Evolutionary conservation across 23 red algal genomes (phyloP).

Genomic region (Gracilariopsis chorda): DNA sequence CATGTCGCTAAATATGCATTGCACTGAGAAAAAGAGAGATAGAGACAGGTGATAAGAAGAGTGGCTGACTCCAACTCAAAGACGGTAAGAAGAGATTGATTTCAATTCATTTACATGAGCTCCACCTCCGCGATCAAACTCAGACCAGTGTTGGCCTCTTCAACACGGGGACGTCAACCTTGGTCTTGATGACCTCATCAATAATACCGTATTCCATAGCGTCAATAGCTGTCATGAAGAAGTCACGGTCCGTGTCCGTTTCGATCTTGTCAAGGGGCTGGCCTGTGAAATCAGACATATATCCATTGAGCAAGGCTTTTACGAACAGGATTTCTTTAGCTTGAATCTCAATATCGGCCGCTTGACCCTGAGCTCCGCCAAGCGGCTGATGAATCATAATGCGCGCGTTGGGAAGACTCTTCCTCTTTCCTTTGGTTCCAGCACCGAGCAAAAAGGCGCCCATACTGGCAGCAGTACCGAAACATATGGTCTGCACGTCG

Average conservation of each 20-base stretch:
- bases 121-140: neutral
- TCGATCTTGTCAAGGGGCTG: conserved; percentile 86
- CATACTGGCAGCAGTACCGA: conserved; percentile 87
- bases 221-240: conserved; percentile 88
- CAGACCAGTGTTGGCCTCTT: conserved; percentile 55
- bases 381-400: conserved; percentile 98
- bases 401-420: conserved; percentile 83
- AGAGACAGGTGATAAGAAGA: too few relatives aligned
- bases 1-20: too few relatives aligned
- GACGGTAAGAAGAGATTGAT: too few relatives aligned
- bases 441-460: conserved; percentile 89
- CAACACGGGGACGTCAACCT: conserved; percentile 54
- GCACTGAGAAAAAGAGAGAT: too few relatives aligned
- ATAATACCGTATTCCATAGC: conserved; percentile 89
- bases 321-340: conserved; percentile 92
- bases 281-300: conserved; percentile 93
- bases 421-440: conserved; percentile 91
- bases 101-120: conserved; percentile 13
- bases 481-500: conserved; percentile 92
- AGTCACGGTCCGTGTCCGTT: conserved; percentile 88
- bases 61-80: too few relatives aligned
- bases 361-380: conserved; percentile 93
- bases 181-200: conserved; percentile 94
- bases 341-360: conserved; percentile 95
- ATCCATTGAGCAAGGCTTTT: conserved; percentile 76